phyloP scores from a whole-genome alignment of 495 filamentous ascomycete species.

The Xylaria cubensis region DNA sequence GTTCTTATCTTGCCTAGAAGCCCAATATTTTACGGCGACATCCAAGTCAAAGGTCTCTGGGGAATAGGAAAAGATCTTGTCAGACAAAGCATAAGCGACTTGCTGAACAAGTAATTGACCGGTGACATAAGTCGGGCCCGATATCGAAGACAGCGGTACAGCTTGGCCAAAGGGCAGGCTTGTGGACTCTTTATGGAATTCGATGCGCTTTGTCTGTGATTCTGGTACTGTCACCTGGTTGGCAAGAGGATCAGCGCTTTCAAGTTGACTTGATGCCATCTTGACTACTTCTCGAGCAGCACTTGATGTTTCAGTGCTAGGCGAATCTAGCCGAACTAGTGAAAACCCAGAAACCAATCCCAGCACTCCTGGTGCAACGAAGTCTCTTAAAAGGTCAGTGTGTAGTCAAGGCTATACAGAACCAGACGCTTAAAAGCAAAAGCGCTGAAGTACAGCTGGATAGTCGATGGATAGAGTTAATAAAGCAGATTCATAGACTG shows the following conservation, averaged over 20 bases:
- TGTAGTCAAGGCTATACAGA: constrained; percentile 8
- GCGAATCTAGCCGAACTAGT: not conserved
- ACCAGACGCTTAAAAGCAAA: not conserved
- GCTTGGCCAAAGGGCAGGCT: constrained; percentile 68
- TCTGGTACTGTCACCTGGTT: constrained; percentile 37
- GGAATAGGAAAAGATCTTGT: constrained; percentile 97
- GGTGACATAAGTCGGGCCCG: constrained; percentile 88
- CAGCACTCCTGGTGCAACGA: not conserved
- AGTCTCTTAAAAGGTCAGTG: not conserved
- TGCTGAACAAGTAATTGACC: constrained; percentile 93
- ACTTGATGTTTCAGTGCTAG: not conserved
- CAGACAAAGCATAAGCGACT: constrained; percentile 89
- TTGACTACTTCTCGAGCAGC: constrained; percentile 10
- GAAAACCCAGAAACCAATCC: not conserved
- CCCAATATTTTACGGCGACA: constrained; percentile 79
- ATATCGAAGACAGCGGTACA: constrained; percentile 69
- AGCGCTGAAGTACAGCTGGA: not conserved
- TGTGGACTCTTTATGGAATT: constrained; percentile 54
- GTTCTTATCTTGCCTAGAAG: constrained; percentile 68
- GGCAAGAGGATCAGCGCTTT: constrained; percentile 33
- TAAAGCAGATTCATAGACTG: not conserved
- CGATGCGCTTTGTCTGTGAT: constrained; percentile 37
- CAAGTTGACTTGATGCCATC: constrained; percentile 37
- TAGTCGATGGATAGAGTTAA: not conserved
- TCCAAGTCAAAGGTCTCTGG: constrained; percentile 92